Base-by-base conservation (phyloP, 2,329 filamentous ascomycete species). In the Aspergillus spinulosporus region DNA sequence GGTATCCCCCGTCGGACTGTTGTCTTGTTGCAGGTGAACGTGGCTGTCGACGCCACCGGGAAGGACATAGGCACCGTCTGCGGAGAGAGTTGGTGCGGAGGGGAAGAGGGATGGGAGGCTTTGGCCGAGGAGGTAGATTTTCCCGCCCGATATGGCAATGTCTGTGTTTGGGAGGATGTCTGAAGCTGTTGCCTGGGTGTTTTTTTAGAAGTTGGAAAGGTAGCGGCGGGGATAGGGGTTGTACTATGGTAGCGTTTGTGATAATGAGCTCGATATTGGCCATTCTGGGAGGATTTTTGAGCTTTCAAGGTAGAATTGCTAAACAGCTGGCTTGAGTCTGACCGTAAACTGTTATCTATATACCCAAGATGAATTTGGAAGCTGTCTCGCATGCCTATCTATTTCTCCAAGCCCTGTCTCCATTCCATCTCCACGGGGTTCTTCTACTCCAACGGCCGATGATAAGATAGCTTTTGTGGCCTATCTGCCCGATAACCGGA, bases 41-140 rank as follows among this genome's bases (percentile, higher is more conserved):
- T 81, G 79, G 8, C 73, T 74, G 60, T 81, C 79, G 9, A 81
- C 71, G 7, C 78, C 78, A 14, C 79, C 79, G 12, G 78, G 70
- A 45, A 59, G 61, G 8, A 59, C 56, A 45, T 62, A 64, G 59
- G 64, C 52, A 58, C 63, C 59, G 36, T 58, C 45, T 4, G 59
- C 59, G 52, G 47, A 42, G 55, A 62, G 45, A 3, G 46, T 56
- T 14, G 48, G 32, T 2, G 54, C 11, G n/a, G 32, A 32, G 1
- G 59, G 59, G 62, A 54, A 15, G 65, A 66, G 21, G 12, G 47
- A 9, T 61, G 63, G 5, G 70, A 81, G 69, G 9, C 61, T 64
- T 1, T 64, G 65, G 3, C 77, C 80, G n/a, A 82, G 68, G 45
- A 75, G 72, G 12, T 68, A 67, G 40, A 82, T 80, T 53, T 76